Base-by-base conservation (phyloP, 1,139 yeast species). In the Saccharomycopsis hybrid region DNA sequence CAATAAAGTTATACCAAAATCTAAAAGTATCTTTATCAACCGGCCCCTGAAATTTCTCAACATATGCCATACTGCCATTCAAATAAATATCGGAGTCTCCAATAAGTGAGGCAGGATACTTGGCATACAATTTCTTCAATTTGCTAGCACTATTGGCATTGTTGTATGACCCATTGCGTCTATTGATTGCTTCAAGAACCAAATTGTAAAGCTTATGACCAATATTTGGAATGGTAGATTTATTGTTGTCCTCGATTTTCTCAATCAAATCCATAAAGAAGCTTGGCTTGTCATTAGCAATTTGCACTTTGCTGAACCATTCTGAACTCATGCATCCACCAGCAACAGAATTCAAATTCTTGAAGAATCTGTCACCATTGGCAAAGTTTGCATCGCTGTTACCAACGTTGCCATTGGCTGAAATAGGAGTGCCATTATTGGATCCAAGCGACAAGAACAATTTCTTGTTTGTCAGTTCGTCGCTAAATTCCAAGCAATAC, bases 1-100 rank as follows among this genome's bases (percentile, higher is more conserved):
- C 92, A 54, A 84, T 73, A 60, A 82, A 83, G 65, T 76, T 77
- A 73, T 78, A 85, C 92, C 92, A 85, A 60, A 85, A 85, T 37
- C 80, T 74, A 62, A 83, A 82, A 53, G 80, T 78, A 51, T 73
- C 76, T 52, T 61, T 62, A 50, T 69, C 67, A 41, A 67, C 53
- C 3, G 56, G 56, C 1, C 44, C 51, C 27, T 18, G 11, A 38
- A 36, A 8, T 5, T 40, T 41, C 13, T 32, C 42, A 3, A 32
- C 18, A 8, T 32, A 31, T n/a, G 41, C 32, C 7, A 18, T 28
- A 4, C 29, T 32, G 9, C 50, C 51, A 36, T 47, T 48, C 13
- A 43, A 32, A 29, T 43, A 44, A 13, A n/a, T 13, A 9, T 46
- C 45, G 8, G 5, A 5, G 11, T 8, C 27, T 13, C 13, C 47